phyloP scores from a whole-genome alignment of 805 yeast genomes.

The Vanderwaltozyma polyspora region DNA sequence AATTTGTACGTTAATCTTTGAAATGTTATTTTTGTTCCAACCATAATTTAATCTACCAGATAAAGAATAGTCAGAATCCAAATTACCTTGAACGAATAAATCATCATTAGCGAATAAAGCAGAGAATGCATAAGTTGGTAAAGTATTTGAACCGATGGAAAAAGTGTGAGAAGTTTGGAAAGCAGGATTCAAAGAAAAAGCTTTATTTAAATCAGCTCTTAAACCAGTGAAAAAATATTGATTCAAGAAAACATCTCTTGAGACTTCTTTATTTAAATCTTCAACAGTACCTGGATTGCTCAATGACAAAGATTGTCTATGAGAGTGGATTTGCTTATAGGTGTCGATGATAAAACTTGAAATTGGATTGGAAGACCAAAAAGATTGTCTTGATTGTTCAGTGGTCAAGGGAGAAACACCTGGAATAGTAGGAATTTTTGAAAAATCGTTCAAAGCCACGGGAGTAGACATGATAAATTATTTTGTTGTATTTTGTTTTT shows the following conservation, averaged over 20 bases:
- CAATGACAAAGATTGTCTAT: slow-evolving; percentile 72
- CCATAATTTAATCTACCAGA: slow-evolving; percentile 86
- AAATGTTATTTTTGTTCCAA: slow-evolving; percentile 67
- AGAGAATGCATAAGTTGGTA: slow-evolving; percentile 85
- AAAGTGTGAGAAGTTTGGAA: slow-evolving; percentile 95
- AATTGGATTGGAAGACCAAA: slow-evolving; percentile 78
- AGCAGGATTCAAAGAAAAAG: slow-evolving; percentile 80
- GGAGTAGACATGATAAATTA: slow-evolving; percentile 30
- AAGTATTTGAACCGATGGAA: slow-evolving; percentile 70
- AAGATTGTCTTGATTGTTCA: slow-evolving; percentile 35
- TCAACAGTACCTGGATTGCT: slow-evolving; percentile 92
- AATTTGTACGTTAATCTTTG: slow-evolving; percentile 81
- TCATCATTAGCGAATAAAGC: slow-evolving; percentile 82
- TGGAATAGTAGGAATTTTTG: slow-evolving; percentile 53
- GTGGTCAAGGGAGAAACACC: slow-evolving; percentile 44
- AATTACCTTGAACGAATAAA: slow-evolving; percentile 78
- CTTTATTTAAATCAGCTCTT: slow-evolving; percentile 92
- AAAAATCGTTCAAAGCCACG: slow-evolving; percentile 47
- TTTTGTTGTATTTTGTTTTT: too few species aligned
- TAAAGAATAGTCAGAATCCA: slow-evolving; percentile 77
- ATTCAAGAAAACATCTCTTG: slow-evolving; percentile 82
- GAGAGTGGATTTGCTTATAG: slow-evolving; percentile 58
- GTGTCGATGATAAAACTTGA: slow-evolving; percentile 70
- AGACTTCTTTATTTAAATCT: slow-evolving; percentile 84
- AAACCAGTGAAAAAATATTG: slow-evolving; percentile 90